These are phyloP conservation scores for Chlamydomonas reinhardtii DNA, from an alignment of 163 green algal genomes.

Conservation along the genomic window DNA sequence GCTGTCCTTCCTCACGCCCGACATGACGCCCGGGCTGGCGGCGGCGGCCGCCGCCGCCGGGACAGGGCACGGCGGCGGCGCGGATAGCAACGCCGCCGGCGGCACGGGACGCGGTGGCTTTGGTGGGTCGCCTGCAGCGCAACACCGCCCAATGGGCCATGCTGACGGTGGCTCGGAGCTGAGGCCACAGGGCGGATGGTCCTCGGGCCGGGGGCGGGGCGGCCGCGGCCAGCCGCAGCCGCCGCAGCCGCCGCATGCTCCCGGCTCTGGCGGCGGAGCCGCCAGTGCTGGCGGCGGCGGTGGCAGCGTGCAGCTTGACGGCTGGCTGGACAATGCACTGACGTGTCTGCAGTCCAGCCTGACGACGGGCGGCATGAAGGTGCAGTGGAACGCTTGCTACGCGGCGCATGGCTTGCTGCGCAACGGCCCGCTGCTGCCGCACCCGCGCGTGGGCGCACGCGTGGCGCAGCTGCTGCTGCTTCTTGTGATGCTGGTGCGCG, in stretches of 20 bases:
- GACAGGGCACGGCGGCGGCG: background rate
- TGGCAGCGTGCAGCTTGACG: background rate
- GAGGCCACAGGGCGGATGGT: background rate
- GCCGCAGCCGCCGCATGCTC: too few relatives aligned
- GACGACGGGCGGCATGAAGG: conserved; percentile 75
- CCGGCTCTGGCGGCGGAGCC: background rate
- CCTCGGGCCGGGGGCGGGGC: background rate
- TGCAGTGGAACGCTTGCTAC: conserved; percentile 82
- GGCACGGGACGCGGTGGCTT: background rate
- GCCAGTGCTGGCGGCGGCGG: too few relatives aligned
- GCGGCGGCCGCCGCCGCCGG: background rate
- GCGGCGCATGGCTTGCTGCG: conserved; percentile 59
- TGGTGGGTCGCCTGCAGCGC: background rate
- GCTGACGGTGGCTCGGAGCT: background rate
- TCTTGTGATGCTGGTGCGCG: conserved; percentile 73
- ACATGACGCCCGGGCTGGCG: conserved; percentile 25
- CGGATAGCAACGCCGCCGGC: background rate
- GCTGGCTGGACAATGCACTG: conserved; percentile 61
- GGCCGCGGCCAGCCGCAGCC: background rate
- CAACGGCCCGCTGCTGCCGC: conserved; percentile 47
- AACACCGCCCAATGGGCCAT: too few relatives aligned
- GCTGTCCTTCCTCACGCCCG: conserved; percentile 51
- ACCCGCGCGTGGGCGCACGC: background rate
- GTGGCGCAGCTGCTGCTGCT: conserved; percentile 59
- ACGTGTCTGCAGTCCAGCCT: conserved; percentile 66